These are phyloP conservation scores for Heritiera fomes DNA, from an alignment of 345 rosid species.

Conservation along the genomic window DNA sequence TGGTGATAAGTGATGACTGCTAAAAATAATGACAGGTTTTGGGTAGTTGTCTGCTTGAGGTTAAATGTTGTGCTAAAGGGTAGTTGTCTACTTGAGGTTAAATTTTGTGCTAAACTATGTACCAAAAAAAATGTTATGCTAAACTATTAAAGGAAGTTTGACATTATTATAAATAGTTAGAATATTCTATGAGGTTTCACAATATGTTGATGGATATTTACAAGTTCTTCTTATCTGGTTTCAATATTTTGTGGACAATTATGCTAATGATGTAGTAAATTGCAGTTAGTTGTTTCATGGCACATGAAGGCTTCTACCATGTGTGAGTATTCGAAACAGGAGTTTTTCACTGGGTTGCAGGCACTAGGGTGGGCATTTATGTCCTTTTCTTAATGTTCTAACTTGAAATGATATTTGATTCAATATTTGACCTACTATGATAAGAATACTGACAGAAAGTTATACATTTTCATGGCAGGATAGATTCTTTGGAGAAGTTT, in stretches of 20 bases:
- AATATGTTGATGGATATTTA: background rate
- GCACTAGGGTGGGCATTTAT: constrained; percentile 64
- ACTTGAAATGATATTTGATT: background rate
- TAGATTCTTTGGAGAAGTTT: constrained; percentile 85
- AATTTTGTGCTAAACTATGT: background rate
- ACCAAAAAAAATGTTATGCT: background rate
- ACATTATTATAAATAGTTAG: background rate
- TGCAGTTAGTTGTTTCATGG: constrained; percentile 96
- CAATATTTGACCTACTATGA: constrained; percentile 8
- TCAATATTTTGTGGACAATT: background rate
- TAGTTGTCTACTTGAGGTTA: background rate
- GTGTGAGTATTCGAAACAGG: constrained; percentile 92
- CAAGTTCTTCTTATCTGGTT: constrained; percentile 1
- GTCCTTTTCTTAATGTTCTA: background rate
- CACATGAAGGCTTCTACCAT: constrained; percentile 99
- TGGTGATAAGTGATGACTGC: background rate
- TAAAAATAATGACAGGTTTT: background rate
- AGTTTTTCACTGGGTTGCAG: constrained; percentile 80
- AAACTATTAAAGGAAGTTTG: background rate
- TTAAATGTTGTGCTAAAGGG: background rate
- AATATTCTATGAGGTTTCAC: background rate
- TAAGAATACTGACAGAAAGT: constrained; percentile 28
- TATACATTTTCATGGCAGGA: constrained; percentile 56
- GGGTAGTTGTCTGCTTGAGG: background rate
- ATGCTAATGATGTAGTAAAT: constrained; percentile 1